Conservation (phyloP, 176 grass and related monocot genomes). For the Triticum urartu region DNA sequence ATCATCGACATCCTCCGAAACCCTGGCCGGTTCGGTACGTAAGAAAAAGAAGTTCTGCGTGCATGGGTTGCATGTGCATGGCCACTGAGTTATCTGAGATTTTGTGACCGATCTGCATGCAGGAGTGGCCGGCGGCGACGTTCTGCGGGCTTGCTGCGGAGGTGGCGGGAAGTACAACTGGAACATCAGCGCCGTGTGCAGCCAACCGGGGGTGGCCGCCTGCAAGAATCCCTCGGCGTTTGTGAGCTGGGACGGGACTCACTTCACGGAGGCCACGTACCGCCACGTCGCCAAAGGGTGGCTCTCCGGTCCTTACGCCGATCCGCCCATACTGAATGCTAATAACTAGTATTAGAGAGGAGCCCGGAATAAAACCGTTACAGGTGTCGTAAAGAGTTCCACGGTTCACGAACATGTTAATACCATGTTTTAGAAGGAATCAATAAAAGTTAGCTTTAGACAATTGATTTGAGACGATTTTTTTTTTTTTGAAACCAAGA, state of each 20-base stretch:
- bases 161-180: constrained; percentile 25
- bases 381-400: no score
- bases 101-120: neutral
- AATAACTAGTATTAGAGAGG: no score
- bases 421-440: neutral
- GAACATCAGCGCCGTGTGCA: neutral
- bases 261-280: constrained; percentile 30
- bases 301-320: neutral
- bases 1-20: neutral
- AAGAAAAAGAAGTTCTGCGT: neutral
- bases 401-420: neutral
- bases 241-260: constrained; percentile 26
- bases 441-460: neutral
- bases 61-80: no score
- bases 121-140: neutral
- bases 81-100: neutral
- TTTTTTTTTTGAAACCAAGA: no score
- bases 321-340: neutral
- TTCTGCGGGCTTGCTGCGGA: constrained; percentile 12
- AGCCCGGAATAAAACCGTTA: no score
- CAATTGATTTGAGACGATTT: neutral
- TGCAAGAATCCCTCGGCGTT: neutral
- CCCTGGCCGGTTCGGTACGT: neutral
- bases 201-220: neutral
- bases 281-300: constrained; percentile 14